Evolutionary conservation across 306 rosid genomes (phyloP).

Genomic region (Senna tora): DNA sequence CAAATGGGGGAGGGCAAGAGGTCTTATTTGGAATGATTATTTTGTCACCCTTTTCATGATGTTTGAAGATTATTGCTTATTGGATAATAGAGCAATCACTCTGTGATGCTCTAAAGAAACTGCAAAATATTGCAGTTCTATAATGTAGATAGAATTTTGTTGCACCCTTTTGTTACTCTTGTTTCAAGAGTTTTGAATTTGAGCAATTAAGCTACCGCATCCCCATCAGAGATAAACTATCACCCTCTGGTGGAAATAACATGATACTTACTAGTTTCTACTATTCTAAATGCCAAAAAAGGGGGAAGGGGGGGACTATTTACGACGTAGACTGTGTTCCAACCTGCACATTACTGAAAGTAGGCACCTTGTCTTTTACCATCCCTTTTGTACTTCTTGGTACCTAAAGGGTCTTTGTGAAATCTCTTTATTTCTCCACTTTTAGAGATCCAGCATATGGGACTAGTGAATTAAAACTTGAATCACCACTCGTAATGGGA

Average conservation of each 20-base stretch:
- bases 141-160: conserved; percentile 9
- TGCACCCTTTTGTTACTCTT: background rate
- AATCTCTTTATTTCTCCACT: background rate
- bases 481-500: background rate
- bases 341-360: background rate
- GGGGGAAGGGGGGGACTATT: background rate
- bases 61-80: background rate
- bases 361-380: background rate
- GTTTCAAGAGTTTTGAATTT: conserved; percentile 1
- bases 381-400: background rate
- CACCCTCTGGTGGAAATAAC: background rate
- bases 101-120: background rate
- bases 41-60: background rate
- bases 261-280: background rate
- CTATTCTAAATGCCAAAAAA: background rate
- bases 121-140: background rate
- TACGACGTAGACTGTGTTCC: background rate
- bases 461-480: background rate
- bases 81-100: background rate
- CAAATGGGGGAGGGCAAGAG: too few relatives aligned
- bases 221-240: too few relatives aligned
- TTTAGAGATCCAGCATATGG: background rate
- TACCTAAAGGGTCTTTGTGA: background rate
- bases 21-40: background rate
- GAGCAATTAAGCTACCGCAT: background rate